Evolutionary conservation across 495 filamentous ascomycete genomes (phyloP).

Genomic region (Ascodesmis nigricans): DNA sequence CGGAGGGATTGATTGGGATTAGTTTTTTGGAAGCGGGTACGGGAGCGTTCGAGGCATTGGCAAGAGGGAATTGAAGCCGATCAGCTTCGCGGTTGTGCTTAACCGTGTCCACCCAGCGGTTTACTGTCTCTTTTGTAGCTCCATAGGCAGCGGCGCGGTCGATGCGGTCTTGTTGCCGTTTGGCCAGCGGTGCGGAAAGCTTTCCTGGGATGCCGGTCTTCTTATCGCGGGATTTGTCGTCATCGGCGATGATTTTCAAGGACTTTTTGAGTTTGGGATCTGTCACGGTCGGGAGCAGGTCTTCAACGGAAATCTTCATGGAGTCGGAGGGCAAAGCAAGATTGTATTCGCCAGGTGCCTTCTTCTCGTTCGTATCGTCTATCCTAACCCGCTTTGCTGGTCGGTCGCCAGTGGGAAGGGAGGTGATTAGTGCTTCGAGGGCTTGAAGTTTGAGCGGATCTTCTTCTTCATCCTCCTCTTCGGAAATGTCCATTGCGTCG

Average conservation of each 20-base stretch:
- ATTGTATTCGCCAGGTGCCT: constrained; percentile 20
- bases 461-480: constrained; percentile 34
- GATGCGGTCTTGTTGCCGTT: constrained; percentile 70
- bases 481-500: constrained; percentile 31
- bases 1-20: constrained; percentile 7
- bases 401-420: constrained; percentile 26
- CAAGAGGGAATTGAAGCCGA: constrained; percentile 73
- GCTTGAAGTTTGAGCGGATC: constrained; percentile 39
- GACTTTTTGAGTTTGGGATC: constrained; percentile 61
- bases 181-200: constrained; percentile 64
- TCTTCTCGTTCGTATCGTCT: constrained; percentile 21
- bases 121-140: constrained; percentile 74
- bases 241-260: constrained; percentile 38
- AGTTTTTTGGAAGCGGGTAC: constrained; percentile 31
- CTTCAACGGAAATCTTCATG: constrained; percentile 58
- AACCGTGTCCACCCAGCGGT: constrained; percentile 83
- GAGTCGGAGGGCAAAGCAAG: constrained; percentile 21
- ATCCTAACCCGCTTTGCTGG: constrained; percentile 18
- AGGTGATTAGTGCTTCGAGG: constrained; percentile 47
- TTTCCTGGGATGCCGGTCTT: constrained; percentile 41
- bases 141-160: constrained; percentile 71
- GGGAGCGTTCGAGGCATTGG: constrained; percentile 39
- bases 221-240: constrained; percentile 30
- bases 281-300: constrained; percentile 49
- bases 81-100: constrained; percentile 83